These are phyloP conservation scores for Populus hybrid DNA, from an alignment of 441 rosid genomes.

Conservation along the genomic window DNA sequence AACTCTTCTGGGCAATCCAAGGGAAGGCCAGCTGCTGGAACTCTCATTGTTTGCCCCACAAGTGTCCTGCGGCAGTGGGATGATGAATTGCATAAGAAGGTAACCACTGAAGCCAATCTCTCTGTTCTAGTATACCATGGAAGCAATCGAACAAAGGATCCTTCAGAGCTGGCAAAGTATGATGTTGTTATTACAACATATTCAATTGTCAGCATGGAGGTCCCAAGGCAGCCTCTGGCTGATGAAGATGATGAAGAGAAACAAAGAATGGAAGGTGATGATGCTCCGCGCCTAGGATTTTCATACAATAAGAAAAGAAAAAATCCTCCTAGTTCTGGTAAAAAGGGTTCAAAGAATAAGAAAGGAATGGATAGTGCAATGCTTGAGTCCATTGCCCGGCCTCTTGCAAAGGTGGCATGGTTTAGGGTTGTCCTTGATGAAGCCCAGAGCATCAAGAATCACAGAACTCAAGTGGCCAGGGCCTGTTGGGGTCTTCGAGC, in stretches of 20 bases:
- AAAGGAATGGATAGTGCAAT: constrained; percentile 39
- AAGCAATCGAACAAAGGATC: constrained; percentile 77
- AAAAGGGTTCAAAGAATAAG: constrained; percentile 45
- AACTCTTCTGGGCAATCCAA: constrained; percentile 34
- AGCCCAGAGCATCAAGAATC: constrained; percentile 93
- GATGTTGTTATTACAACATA: constrained; percentile 90
- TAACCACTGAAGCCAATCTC: constrained; percentile 57
- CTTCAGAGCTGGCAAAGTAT: constrained; percentile 65
- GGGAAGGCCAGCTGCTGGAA: constrained; percentile 94
- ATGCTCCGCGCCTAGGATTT: constrained; percentile 29
- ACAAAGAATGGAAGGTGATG: constrained; percentile 38
- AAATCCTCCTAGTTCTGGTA: constrained; percentile 43
- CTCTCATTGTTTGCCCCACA: constrained; percentile 96
- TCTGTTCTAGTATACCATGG: constrained; percentile 84
- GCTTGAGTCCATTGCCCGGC: constrained; percentile 55
- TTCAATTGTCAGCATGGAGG: constrained; percentile 93
- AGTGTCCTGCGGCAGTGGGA: constrained; percentile 97
- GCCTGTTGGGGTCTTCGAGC: constrained; percentile 98
- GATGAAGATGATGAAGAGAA: constrained; percentile 55
- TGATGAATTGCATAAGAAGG: constrained; percentile 79
- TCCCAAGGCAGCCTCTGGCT: constrained; percentile 73
- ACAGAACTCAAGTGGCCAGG: constrained; percentile 87
- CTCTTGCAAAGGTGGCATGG: constrained; percentile 92
- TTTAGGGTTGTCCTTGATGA: constrained; percentile 89
- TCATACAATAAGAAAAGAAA: constrained; percentile 55